Evolutionary conservation across 2,329 filamentous ascomycete genomes (phyloP).

Genomic region (Sporothrix variecibatus): DNA sequence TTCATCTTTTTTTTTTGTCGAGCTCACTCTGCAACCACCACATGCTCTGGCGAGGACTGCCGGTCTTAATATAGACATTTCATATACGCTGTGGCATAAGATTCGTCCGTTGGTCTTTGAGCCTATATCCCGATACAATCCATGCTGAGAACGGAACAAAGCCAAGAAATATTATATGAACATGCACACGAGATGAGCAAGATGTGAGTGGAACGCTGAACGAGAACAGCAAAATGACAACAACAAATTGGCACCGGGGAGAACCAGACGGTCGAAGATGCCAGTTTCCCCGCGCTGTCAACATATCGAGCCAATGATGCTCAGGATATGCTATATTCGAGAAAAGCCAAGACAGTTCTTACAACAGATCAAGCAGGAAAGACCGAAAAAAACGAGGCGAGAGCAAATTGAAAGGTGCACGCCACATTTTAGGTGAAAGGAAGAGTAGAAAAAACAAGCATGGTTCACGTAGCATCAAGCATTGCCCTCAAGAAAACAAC

Average conservation of each 20-base stretch:
- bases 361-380: neutral
- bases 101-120: constrained; percentile 14
- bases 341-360: neutral
- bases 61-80: neutral
- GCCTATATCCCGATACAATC: neutral
- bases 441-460: neutral
- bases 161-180: neutral
- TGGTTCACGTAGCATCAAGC: neutral
- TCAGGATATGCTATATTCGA: neutral
- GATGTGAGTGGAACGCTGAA: neutral
- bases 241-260: neutral
- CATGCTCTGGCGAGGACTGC: constrained; percentile 6
- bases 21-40: neutral
- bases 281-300: neutral
- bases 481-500: neutral
- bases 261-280: neutral
- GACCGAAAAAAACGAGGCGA: neutral
- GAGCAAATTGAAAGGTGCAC: neutral
- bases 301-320: neutral
- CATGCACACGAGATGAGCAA: neutral
- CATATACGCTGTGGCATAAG: neutral
- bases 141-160: neutral
- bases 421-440: neutral
- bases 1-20: neutral
- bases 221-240: neutral